Evolutionary conservation across 2,329 filamentous ascomycete species (phyloP).

Genomic region (Neopestalotiopsis sp.): DNA sequence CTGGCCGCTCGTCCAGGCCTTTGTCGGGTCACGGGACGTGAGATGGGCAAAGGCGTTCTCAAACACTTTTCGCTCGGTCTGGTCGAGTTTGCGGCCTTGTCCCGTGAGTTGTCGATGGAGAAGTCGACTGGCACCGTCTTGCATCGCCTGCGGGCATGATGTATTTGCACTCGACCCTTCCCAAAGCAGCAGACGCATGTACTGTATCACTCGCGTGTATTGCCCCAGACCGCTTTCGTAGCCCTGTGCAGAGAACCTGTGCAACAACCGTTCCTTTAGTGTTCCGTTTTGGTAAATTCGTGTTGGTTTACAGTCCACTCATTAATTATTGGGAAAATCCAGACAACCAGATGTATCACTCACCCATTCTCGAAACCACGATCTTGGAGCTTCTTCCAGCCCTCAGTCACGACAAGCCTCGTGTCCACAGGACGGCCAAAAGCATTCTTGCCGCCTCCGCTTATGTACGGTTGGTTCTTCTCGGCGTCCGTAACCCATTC

Average conservation of each 20-base stretch:
- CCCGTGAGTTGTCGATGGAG: conserved; percentile 34
- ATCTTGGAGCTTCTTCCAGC: conserved; percentile 67
- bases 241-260: conserved; percentile 60
- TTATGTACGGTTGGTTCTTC: conserved; percentile 65
- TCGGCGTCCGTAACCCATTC: conserved; percentile 68
- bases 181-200: conserved; percentile 43
- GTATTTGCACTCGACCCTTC: conserved; percentile 30
- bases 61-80: conserved; percentile 35
- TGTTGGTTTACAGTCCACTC: neutral
- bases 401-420: conserved; percentile 66
- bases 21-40: conserved; percentile 44
- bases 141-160: conserved; percentile 59
- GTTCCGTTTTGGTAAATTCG: neutral
- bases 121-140: conserved; percentile 49
- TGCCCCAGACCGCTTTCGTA: conserved; percentile 58
- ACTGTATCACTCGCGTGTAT: conserved; percentile 64
- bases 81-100: conserved; percentile 20
- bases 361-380: conserved; percentile 62
- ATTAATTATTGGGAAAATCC: neutral
- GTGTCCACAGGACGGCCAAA: conserved; percentile 63
- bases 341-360: neutral
- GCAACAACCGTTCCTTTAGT: conserved; percentile 26
- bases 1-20: conserved; percentile 64
- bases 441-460: conserved; percentile 59
- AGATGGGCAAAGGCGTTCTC: conserved; percentile 47